Evolutionary conservation across 192 early-diverging fungal genomes (phyloP).

Genomic region (Piromyces sp.): DNA sequence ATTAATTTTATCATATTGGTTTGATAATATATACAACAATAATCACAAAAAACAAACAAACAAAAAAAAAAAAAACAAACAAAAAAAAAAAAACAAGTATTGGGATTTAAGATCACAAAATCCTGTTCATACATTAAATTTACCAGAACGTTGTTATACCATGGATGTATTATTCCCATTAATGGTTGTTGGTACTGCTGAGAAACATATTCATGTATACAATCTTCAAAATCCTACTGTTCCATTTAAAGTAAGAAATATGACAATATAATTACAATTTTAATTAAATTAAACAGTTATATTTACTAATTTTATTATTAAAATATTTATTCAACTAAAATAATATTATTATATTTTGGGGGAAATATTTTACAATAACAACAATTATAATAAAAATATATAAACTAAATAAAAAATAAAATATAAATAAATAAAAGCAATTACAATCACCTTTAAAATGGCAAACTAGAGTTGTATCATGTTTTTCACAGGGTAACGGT

Average conservation of each 20-base stretch:
- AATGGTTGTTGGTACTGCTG: conserved; percentile 84
- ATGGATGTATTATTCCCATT: conserved; percentile 69
- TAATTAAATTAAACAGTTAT: too few species aligned
- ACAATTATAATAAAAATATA: too few species aligned
- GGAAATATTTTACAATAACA: too few species aligned
- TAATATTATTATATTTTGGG: too few species aligned
- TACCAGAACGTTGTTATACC: conserved; percentile 78
- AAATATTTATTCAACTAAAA: too few species aligned
- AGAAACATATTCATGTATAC: conserved; percentile 63
- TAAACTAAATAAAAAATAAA: too few species aligned
- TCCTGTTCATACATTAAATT: conserved; percentile 49
- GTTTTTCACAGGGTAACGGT: conserved; percentile 59
- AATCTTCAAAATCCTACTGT: conserved; percentile 59
- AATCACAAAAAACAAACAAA: too few species aligned
- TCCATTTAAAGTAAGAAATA: conserved; percentile 42
- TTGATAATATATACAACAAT: too few species aligned
- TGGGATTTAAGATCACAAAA: conserved; percentile 74
- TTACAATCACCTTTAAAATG: conserved; percentile 55
- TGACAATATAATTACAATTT: too few species aligned
- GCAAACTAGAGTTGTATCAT: conserved; percentile 67
- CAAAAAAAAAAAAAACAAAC: too few species aligned
- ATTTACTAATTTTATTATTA: too few species aligned
- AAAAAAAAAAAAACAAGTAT: conserved; percentile 28
- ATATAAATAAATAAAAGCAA: conserved; percentile 3
- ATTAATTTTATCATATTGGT: too few species aligned